Percentiles rank a stretch among this genome's conserved stretches.
These are phyloP conservation scores for Nannochloropsis salina DNA, from an alignment of 108 stramenopile species.

Conservation along the genomic window DNA sequence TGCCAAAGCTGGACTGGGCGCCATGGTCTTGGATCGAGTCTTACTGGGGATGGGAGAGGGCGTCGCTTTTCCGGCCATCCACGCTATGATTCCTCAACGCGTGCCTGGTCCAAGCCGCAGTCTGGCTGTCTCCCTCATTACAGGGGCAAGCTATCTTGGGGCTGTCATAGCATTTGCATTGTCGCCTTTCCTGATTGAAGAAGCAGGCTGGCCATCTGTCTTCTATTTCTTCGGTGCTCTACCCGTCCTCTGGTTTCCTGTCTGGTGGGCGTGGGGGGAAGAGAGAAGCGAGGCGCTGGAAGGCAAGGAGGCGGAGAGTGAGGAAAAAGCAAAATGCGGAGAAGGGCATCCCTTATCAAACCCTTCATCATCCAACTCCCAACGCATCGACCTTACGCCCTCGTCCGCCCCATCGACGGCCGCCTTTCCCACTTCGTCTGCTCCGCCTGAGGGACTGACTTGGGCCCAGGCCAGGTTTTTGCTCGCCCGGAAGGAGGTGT, in stretches of 20 bases:
- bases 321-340: background rate
- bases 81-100: constrained; percentile 41
- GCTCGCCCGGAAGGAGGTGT: constrained; percentile 21
- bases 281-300: background rate
- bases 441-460: background rate
- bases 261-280: constrained; percentile 25
- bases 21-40: constrained; percentile 22
- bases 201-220: constrained; percentile 35
- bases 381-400: background rate
- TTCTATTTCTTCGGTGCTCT: constrained; percentile 40
- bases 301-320: background rate
- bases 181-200: constrained; percentile 33
- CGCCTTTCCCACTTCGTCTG: background rate
- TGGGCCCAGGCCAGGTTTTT: background rate
- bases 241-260: constrained; percentile 38
- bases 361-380: too few relatives aligned
- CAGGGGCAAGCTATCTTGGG: constrained; percentile 43
- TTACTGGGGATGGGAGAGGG: constrained; percentile 45
- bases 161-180: constrained; percentile 39
- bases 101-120: constrained; percentile 25
- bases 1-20: background rate
- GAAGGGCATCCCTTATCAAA: background rate
- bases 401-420: background rate
- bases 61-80: constrained; percentile 44
- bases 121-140: constrained; percentile 26